These are phyloP conservation scores for Fusarium staphyleae DNA, from an alignment of 2,329 filamentous ascomycete species.

Conservation along the genomic window DNA sequence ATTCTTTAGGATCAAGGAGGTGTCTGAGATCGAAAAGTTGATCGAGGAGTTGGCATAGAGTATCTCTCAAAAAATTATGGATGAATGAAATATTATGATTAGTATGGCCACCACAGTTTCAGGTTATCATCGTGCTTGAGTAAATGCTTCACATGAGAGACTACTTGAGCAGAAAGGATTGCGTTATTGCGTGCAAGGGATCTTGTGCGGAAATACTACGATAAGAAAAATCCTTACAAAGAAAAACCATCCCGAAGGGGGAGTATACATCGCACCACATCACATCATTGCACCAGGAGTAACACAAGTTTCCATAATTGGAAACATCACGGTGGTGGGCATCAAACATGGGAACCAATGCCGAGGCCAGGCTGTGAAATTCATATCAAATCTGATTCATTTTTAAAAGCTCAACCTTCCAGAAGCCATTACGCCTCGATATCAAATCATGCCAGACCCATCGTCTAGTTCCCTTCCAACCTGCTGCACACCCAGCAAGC, in stretches of 20 bases:
- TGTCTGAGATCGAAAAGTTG: constrained; percentile 70
- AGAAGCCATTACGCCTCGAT: constrained; percentile 50
- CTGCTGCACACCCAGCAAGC: constrained; percentile 51
- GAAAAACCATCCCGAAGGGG: too few relatives aligned
- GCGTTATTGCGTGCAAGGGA: too few relatives aligned
- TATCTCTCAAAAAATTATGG: too few relatives aligned
- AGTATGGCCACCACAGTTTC: too few relatives aligned
- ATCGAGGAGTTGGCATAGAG: constrained; percentile 45
- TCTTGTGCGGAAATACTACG: too few relatives aligned
- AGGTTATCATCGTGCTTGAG: too few relatives aligned
- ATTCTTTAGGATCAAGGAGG: constrained; percentile 80
- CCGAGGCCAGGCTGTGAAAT: constrained; percentile 35
- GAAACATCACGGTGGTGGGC: not conserved
- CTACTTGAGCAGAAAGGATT: not conserved
- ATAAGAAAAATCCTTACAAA: too few relatives aligned
- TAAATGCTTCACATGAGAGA: not conserved
- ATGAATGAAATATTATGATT: too few relatives aligned
- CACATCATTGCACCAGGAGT: not conserved
- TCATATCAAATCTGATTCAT: constrained; percentile 47
- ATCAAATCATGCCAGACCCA: constrained; percentile 46
- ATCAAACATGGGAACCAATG: constrained; percentile 26
- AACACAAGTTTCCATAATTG: not conserved
- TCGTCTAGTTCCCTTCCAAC: constrained; percentile 39
- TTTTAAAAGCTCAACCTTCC: constrained; percentile 47
- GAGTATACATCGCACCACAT: not conserved